Evolutionary conservation across 192 early-diverging fungal genomes (phyloP), one percentile per base, ranked within the genome.

Genomic region (Mortierella antarctica): DNA sequence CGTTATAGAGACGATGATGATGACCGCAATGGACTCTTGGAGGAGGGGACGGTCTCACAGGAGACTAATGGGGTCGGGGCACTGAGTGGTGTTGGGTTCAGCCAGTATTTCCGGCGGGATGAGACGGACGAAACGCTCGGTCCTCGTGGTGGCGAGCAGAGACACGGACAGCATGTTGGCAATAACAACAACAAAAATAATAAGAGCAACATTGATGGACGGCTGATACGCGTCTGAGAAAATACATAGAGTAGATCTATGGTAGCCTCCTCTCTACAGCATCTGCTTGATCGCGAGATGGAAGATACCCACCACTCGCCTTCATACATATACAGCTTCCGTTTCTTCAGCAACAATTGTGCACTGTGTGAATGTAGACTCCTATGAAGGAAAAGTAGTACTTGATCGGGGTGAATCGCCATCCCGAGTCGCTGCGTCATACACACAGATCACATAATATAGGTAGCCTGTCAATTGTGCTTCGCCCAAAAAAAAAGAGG

Each of bases 41-140:
- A 62, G 50, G 53, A 61, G 55, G 60, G 42, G 31, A 31, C 31
- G 31, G 31, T 31, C 31, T 31, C 31, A 3, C 31, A 31, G 31
- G 31, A 31, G 40, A 31, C 13, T n/a, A n/a, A 15, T 31, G 42
- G 3, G 40, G 41, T 2, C 17, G 39, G 4, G 53, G 53, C 6
- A 41, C 23, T 66, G 71, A 61, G 14, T 21, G 62, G 47, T 7
- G 11, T 73, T 17, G 70, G 70, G 23, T 73, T 65, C n/a, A 40
- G 21, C 52, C 54, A 59, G 47, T 65, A 59, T 57, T 74, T 74
- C 54, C 42, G 64, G 50, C 64, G 57, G 1, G 56, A 74, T 21
- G 56, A 39, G 10, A 40, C 41, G 6, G 71, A 73, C 51, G 49
- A 23, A 13, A 42, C 50, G 17, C 6, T 45, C 31, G 3, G 31